Evolutionary conservation across 2,329 filamentous ascomycete species (phyloP).

Genomic region (Onygenales sp.): DNA sequence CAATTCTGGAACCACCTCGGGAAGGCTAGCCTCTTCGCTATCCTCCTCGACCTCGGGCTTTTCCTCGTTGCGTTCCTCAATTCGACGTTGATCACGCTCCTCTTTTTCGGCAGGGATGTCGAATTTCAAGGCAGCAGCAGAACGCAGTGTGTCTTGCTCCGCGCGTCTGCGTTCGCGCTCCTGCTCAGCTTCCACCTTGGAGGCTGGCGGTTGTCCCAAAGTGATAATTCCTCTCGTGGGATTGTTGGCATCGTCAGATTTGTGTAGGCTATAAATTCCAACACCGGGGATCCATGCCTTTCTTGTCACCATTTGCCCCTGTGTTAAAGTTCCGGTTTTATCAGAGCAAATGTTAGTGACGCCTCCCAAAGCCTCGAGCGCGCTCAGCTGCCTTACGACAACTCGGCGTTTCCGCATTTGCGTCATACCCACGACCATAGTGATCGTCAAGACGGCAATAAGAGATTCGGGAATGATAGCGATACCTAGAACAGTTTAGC

Average conservation of each 20-base stretch:
- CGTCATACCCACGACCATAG: constrained; percentile 48
- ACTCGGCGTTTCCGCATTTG: constrained; percentile 45
- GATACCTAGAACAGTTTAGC: constrained; percentile 29
- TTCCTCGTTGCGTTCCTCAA: constrained; percentile 14
- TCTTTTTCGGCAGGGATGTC: constrained; percentile 48
- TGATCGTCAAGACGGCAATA: constrained; percentile 54
- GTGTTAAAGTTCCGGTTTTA: constrained; percentile 47
- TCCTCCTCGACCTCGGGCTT: constrained; percentile 15
- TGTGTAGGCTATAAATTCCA: constrained; percentile 43
- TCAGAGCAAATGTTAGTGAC: constrained; percentile 51
- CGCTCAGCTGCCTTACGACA: constrained; percentile 44
- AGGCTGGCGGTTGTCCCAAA: constrained; percentile 23
- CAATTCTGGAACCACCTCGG: constrained; percentile 37
- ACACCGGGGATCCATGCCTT: constrained; percentile 47
- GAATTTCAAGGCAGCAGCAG: constrained; percentile 51
- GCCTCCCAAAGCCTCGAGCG: constrained; percentile 47
- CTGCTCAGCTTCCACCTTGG: constrained; percentile 22
- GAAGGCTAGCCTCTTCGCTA: constrained; percentile 10
- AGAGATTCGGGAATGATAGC: constrained; percentile 56
- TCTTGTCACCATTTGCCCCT: constrained; percentile 51
- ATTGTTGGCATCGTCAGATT: constrained; percentile 45
- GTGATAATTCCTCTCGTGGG: constrained; percentile 43
- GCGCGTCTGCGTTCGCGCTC: constrained; percentile 30
- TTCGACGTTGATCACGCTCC: constrained; percentile 19
- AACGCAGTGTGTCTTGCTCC: constrained; percentile 50